Evolutionary conservation across 345 rosid genomes (phyloP).

Genomic region (Eucalyptus victrix): DNA sequence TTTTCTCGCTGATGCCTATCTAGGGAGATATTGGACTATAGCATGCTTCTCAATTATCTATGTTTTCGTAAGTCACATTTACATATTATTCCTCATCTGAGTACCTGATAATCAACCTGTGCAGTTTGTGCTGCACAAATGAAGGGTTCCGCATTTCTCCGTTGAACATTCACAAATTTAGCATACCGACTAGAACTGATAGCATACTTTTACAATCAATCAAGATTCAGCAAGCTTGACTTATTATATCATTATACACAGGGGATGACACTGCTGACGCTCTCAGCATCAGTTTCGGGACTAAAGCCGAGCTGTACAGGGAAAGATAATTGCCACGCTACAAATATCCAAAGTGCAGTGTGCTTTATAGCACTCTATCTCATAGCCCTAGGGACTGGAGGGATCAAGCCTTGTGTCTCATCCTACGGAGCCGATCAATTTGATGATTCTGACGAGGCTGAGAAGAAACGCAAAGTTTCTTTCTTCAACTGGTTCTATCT

Average conservation of each 20-base stretch:
- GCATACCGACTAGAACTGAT: background rate
- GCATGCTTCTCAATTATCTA: slow-evolving; percentile 54
- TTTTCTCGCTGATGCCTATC: slow-evolving; percentile 74
- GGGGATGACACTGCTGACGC: slow-evolving; percentile 28
- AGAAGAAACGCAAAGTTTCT: slow-evolving; percentile 38
- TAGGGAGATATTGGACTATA: slow-evolving; percentile 81
- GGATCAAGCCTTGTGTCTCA: slow-evolving; percentile 63
- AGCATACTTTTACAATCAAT: background rate
- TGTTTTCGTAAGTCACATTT: slow-evolving; percentile 30
- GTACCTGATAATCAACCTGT: background rate
- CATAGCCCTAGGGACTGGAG: slow-evolving; percentile 61
- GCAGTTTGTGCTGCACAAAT: background rate
- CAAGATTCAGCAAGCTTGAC: background rate
- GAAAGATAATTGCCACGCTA: slow-evolving; percentile 8
- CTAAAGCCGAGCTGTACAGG: slow-evolving; percentile 8
- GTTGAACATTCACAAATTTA: background rate
- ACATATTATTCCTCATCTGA: background rate
- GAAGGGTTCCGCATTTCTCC: background rate
- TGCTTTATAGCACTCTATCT: slow-evolving; percentile 25
- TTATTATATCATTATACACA: background rate
- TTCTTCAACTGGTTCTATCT: slow-evolving; percentile 69
- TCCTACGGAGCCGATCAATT: slow-evolving; percentile 65
- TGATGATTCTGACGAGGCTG: slow-evolving; percentile 44
- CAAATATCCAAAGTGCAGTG: slow-evolving; percentile 5
- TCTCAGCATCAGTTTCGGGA: slow-evolving; percentile 20